A percentile compares a stretch with the other conserved stretches of the same genome.
Evolutionary conservation across 495 filamentous ascomycete species (phyloP).

Genomic region (Rhypophila decipiens): DNA sequence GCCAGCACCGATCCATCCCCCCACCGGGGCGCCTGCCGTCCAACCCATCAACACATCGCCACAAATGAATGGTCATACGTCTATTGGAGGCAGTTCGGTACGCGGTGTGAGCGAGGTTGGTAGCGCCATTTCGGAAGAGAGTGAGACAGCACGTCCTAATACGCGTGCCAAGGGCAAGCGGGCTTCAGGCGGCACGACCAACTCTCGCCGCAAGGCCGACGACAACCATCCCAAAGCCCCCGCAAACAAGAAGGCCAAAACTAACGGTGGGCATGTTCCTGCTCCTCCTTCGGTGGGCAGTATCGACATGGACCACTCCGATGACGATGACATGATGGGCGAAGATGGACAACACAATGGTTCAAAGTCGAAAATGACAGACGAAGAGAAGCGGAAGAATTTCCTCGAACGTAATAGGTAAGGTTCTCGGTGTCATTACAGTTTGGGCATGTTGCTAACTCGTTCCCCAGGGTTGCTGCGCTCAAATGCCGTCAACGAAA

Average conservation of each 20-base stretch:
- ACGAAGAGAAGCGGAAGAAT: constrained; percentile 97
- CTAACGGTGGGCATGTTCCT: constrained; percentile 38
- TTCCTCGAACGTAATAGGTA: constrained; percentile 96
- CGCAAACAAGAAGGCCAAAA: constrained; percentile 67
- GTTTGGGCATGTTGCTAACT: constrained; percentile 18
- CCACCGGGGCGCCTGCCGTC: constrained; percentile 20
- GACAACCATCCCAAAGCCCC: constrained; percentile 60
- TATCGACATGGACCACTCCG: constrained; percentile 19
- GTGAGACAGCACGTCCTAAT: constrained; percentile 55
- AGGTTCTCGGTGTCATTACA: constrained; percentile 23
- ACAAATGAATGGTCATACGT: constrained; percentile 42
- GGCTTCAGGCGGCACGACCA: constrained; percentile 23
- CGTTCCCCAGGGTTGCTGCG: constrained; percentile 69
- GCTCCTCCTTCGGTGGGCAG: constrained; percentile 22
- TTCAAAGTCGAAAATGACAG: constrained; percentile 78
- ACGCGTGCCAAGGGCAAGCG: constrained; percentile 68
- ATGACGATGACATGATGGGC: constrained; percentile 37
- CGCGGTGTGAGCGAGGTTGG: constrained; percentile 62
- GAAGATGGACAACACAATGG: constrained; percentile 49
- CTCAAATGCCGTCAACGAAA: constrained; percentile 97
- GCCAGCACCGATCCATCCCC: constrained; percentile 37
- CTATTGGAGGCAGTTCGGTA: constrained; percentile 34
- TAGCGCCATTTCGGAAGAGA: constrained; percentile 67
- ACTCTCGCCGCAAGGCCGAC: constrained; percentile 72
- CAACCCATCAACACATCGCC: constrained; percentile 45